Evolutionary conservation across 306 rosid genomes (phyloP), one percentile per base, ranked within the genome.

Genomic region (Ceratonia siliqua): DNA sequence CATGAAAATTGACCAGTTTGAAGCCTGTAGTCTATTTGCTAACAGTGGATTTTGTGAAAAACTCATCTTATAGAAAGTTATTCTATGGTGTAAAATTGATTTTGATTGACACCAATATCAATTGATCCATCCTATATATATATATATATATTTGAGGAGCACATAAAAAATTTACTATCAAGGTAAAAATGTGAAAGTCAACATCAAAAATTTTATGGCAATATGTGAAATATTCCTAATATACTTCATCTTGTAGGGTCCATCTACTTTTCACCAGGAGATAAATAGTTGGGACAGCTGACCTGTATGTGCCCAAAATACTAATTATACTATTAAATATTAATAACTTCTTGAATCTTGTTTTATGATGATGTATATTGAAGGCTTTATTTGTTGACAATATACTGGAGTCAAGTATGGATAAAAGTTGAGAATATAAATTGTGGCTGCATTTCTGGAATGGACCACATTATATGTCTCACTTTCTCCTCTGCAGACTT

Each of bases 401-500:
- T 38, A 70, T 75, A 20, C 50, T 54, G 69, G 22, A 39, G 27
- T 43, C 50, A 25, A 61, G 24, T 58, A 58, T 28, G 35, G 49
- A 15, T 42, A 46, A 12, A 49, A 33, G 46, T 36, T 64, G 25
- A 68, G 45, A 15, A 41, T 80, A 59, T 68, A 38, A 21, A 66
- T 73, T 68, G 28, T 4, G 15, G 65, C 18, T 25, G 45, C 67
- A 41, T 71, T 71, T 71, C 41, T 52, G 49, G 56, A 18, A 39
- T 65, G 46, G 61, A 39, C 15, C 52, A 39, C 70, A 65, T 72
- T 42, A 50, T 58, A 50, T 27, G 30, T 32, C 52, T 13, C 38
- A 71, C 25, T 64, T 57, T 4, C 46, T 71, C n/a, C 45, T 74
- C 68, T 59, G 50, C 88, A 94, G 98, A 91, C 98, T 76, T 88